Evolutionary conservation across 768 basidiomycete genomes (phyloP), one percentile per base, ranked within the genome.

Genomic region (Pluteus cervinus): DNA sequence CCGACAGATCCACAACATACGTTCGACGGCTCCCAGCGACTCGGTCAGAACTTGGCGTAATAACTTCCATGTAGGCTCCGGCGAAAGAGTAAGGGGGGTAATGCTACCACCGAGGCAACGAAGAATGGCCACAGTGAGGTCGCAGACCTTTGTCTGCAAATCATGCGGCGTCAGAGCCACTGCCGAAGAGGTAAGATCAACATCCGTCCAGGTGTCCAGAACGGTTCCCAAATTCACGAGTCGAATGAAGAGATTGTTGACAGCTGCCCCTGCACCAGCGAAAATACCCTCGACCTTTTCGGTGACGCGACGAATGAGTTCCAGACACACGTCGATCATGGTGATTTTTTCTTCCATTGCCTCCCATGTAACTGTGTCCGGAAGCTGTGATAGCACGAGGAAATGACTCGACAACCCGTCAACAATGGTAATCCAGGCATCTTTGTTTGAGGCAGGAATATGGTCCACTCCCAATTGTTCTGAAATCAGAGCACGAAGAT

Each of bases 131-230:
- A 67, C 58, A 16, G 71, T n/a, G n/a, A n/a, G n/a, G n/a, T n/a
- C n/a, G n/a, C n/a, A n/a, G n/a, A n/a, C n/a, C n/a, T n/a, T n/a
- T n/a, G n/a, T n/a, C n/a, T n/a, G n/a, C n/a, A n/a, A n/a, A n/a
- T n/a, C n/a, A n/a, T n/a, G n/a, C n/a, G n/a, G n/a, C n/a, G n/a
- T n/a, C n/a, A n/a, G n/a, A n/a, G n/a, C n/a, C n/a, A n/a, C n/a
- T n/a, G n/a, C n/a, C n/a, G n/a, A n/a, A 16, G 43, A 48, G n/a
- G 55, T 45, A 15, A 62, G 59, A 29, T 64, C 60, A n/a, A 60
- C 62, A 35, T 74, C 73, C 23, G 68, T 52, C 78, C 84, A 86
- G 22, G 68, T 54, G 43, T 81, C 80, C 24, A 84, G 60, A 1
- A 68, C 66, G 36, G 65, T 53, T 49, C 72, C 76, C 21, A 86